Evolutionary conservation across 768 basidiomycete species (phyloP).

Genomic region (Austroboletus eburneus): DNA sequence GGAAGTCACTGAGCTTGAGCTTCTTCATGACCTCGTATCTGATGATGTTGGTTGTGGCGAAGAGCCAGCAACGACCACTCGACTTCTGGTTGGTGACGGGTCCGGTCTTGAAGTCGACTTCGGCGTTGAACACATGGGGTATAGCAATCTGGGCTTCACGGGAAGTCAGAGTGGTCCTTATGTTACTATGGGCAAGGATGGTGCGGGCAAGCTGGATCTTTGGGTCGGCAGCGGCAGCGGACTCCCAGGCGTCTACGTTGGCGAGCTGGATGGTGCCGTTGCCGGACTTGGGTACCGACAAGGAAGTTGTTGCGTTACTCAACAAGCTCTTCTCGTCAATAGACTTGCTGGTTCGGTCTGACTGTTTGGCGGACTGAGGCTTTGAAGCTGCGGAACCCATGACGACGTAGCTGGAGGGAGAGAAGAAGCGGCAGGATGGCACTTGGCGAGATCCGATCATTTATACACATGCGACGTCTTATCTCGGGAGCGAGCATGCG

Average conservation of each 20-base stretch:
- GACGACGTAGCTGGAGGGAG: not conserved
- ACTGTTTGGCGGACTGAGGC: conserved; percentile 11
- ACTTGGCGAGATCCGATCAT: conserved; percentile 14
- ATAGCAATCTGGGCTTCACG: conserved; percentile 60
- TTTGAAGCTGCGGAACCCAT: conserved; percentile 29
- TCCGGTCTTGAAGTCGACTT: conserved; percentile 74
- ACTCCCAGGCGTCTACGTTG: conserved; percentile 68
- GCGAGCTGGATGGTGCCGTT: conserved; percentile 59
- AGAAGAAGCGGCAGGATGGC: conserved; percentile 4
- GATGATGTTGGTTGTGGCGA: conserved; percentile 85
- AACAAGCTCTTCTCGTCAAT: conserved; percentile 24
- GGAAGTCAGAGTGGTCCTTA: conserved; percentile 57
- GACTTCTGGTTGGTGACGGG: conserved; percentile 86
- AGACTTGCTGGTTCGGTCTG: conserved; percentile 19
- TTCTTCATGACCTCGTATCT: conserved; percentile 83
- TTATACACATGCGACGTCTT: conserved; percentile 21
- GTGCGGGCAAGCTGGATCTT: conserved; percentile 74
- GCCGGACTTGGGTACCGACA: conserved; percentile 36
- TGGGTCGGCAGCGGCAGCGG: conserved; percentile 45
- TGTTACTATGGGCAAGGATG: conserved; percentile 65
- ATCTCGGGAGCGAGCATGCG: conserved; percentile 12
- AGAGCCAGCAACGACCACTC: conserved; percentile 93
- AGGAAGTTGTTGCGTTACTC: not conserved
- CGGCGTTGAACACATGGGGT: conserved; percentile 78
- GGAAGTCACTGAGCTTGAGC: conserved; percentile 82